Conservation (phyloP, 495 filamentous ascomycete species). For the Achaetomiella virescens region DNA sequence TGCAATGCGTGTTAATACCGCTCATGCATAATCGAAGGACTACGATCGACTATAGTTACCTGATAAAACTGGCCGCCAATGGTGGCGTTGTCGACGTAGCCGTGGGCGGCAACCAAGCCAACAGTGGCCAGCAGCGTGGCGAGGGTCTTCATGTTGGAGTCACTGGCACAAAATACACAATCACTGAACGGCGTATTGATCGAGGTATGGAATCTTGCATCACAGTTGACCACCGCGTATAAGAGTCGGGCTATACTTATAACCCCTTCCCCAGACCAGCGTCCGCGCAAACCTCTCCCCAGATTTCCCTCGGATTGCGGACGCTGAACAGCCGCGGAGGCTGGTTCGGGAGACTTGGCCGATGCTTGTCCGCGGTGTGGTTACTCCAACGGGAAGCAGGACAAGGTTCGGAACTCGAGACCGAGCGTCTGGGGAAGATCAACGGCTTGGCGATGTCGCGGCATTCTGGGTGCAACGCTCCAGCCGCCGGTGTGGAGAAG, state of each 20-base stretch:
- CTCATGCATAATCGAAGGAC: neutral
- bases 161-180: neutral
- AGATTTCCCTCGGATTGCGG: neutral
- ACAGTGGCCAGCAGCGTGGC: constrained; percentile 41
- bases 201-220: neutral
- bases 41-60: neutral
- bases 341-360: constrained; percentile 15
- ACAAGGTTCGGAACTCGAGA: neutral
- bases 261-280: neutral
- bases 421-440: neutral
- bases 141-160: constrained; percentile 25
- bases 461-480: neutral
- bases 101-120: constrained; percentile 54
- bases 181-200: neutral
- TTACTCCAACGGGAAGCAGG: constrained; percentile 11
- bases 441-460: constrained; percentile 7
- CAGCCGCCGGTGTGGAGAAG: neutral
- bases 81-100: constrained; percentile 50
- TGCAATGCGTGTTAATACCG: constrained; percentile 1
- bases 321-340: neutral
- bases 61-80: constrained; percentile 39
- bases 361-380: constrained; percentile 3
- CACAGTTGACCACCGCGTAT: neutral
- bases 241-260: neutral
- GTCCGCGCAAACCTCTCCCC: neutral